phyloP scores from a whole-genome alignment of 805 yeast species.

The Yarrowia divulgata region DNA sequence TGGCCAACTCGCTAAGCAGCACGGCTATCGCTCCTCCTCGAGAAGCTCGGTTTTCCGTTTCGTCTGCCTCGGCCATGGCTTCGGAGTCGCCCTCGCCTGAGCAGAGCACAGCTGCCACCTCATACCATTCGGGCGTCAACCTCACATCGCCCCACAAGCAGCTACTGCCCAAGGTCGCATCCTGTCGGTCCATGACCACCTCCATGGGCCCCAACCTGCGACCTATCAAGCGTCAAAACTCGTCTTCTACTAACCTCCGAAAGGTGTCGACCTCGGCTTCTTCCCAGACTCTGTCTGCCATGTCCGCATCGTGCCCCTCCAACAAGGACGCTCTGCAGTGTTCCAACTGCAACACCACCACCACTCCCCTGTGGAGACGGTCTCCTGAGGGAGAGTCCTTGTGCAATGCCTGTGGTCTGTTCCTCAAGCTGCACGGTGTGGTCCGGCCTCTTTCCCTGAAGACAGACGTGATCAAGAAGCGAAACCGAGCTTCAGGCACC shows the following conservation, averaged over 20 bases:
- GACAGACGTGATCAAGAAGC: conserved; percentile 91
- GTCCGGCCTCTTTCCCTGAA: conserved; percentile 93
- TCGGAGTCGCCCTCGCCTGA: conserved; percentile 38
- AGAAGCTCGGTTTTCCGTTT: conserved; percentile 33
- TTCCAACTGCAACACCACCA: conserved; percentile 88
- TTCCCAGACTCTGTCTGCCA: conserved; percentile 21
- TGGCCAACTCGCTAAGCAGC: conserved; percentile 36
- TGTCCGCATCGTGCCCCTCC: conserved; percentile 26
- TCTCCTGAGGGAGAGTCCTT: conserved; percentile 93
- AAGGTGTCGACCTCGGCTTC: conserved; percentile 35
- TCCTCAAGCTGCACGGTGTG: conserved; percentile 91
- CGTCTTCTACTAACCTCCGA: conserved; percentile 38
- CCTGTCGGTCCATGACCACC: conserved; percentile 31
- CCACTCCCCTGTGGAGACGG: conserved; percentile 95
- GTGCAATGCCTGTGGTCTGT: conserved; percentile 96
- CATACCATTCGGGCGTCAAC: conserved; percentile 36
- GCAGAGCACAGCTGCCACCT: conserved; percentile 37
- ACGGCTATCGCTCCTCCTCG: conserved; percentile 39
- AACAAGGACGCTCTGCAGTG: conserved; percentile 52
- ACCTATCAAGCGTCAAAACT: conserved; percentile 38
- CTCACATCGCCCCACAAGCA: conserved; percentile 39
- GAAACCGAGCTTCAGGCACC: conserved; percentile 64
- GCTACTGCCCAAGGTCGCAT: conserved; percentile 32
- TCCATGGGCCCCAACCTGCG: conserved; percentile 36
- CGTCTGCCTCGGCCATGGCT: conserved; percentile 15